phyloP scores from a whole-genome alignment of 768 basidiomycete genomes.

The Fomitopsis pulvina region DNA sequence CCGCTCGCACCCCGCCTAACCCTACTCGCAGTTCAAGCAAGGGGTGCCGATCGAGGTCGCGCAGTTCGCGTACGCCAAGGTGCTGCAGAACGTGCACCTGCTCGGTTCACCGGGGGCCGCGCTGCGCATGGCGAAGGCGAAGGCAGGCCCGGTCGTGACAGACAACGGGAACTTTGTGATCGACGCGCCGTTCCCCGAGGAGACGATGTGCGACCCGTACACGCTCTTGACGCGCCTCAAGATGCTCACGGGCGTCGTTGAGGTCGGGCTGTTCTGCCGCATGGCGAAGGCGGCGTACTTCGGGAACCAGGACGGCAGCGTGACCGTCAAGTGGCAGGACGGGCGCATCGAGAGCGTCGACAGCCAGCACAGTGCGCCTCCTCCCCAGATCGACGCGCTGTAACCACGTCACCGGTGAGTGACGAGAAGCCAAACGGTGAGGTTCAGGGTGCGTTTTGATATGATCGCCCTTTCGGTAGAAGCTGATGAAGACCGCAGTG shows the following conservation, averaged over 20 bases:
- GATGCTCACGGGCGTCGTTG: slow-evolving; percentile 96
- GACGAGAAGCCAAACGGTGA: not conserved
- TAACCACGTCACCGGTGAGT: not conserved
- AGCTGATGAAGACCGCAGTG: not conserved
- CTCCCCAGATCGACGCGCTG: not conserved
- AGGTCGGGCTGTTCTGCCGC: slow-evolving; percentile 94
- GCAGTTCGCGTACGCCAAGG: slow-evolving; percentile 90
- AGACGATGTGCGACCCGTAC: slow-evolving; percentile 60
- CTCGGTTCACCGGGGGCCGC: slow-evolving; percentile 63
- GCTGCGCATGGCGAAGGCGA: slow-evolving; percentile 91
- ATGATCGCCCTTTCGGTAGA: not conserved
- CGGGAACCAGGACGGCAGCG: slow-evolving; percentile 77
- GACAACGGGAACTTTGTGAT: slow-evolving; percentile 99
- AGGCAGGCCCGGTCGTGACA: slow-evolving; percentile 92
- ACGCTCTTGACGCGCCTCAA: slow-evolving; percentile 73
- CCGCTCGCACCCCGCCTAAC: not conserved
- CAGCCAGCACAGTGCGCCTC: slow-evolving; percentile 3
- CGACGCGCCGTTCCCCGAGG: slow-evolving; percentile 83
- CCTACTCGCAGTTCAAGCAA: slow-evolving; percentile 54
- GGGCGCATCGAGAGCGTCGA: slow-evolving; percentile 35
- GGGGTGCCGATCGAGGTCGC: slow-evolving; percentile 97
- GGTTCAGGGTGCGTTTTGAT: not conserved
- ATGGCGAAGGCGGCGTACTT: slow-evolving; percentile 97
- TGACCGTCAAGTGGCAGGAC: slow-evolving; percentile 53
- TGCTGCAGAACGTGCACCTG: slow-evolving; percentile 62